These are phyloP conservation scores for Pichia norvegensis DNA, from an alignment of 1,139 yeast species.

Conservation along the genomic window DNA sequence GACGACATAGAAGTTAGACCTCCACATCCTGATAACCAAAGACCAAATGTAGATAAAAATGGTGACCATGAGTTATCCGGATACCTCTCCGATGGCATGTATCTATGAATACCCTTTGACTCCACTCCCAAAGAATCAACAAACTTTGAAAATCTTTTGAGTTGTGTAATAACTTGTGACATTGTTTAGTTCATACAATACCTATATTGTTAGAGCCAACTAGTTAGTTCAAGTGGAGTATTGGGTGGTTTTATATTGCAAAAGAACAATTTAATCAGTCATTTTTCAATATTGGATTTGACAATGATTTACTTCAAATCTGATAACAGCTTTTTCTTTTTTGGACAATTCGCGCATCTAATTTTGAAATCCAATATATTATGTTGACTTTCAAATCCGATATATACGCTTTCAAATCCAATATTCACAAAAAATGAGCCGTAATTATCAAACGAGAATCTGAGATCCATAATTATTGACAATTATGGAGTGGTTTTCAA, in stretches of 20 bases:
- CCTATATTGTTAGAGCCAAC: neutral
- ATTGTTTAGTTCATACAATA: no score
- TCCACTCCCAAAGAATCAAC: constrained; percentile 45
- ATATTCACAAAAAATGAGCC: no score
- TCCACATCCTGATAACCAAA: constrained; percentile 82
- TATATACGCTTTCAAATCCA: neutral
- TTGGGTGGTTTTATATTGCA: no score
- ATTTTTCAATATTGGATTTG: neutral
- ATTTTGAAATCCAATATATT: no score
- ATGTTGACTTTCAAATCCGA: neutral
- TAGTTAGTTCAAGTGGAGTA: neutral
- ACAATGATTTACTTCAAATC: neutral
- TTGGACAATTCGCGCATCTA: neutral
- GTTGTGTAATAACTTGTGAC: neutral
- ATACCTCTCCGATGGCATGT: constrained; percentile 61
- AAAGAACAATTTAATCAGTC: neutral
- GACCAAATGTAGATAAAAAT: constrained; percentile 55
- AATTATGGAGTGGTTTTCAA: no score
- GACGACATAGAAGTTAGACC: constrained; percentile 82
- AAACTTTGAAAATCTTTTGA: constrained; percentile 16
- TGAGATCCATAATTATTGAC: no score
- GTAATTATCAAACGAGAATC: no score
- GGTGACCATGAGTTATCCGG: constrained; percentile 38
- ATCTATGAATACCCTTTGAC: constrained; percentile 73
- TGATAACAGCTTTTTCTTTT: neutral